Conservation (phyloP, 1,284 basidiomycete genomes). For the Wolfiporia cocos region DNA sequence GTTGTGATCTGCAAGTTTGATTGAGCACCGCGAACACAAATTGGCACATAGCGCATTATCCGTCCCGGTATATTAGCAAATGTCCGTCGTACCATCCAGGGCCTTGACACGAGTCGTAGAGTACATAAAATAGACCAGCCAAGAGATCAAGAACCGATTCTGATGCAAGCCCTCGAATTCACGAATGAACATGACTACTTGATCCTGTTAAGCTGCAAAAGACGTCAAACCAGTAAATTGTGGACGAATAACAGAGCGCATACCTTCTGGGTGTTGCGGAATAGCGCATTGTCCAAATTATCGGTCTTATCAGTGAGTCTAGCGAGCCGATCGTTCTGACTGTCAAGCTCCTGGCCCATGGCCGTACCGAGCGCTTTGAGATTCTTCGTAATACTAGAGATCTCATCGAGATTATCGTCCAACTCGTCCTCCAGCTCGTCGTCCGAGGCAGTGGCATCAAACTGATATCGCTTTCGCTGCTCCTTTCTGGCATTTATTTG, state of each 20-base stretch:
- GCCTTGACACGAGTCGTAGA: no score
- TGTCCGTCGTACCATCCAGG: no score
- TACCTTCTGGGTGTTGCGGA: slow-evolving; percentile 68
- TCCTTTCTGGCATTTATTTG: slow-evolving; percentile 52
- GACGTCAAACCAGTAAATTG: slow-evolving; percentile 7
- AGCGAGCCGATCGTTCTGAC: slow-evolving; percentile 69
- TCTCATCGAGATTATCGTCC: slow-evolving; percentile 90
- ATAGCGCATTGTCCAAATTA: slow-evolving; percentile 55
- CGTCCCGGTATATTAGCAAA: no score
- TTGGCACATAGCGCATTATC: no score
- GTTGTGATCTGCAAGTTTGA: no score
- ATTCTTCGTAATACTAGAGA: slow-evolving; percentile 73
- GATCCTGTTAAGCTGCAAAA: slow-evolving; percentile 59
- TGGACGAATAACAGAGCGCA: slow-evolving; percentile 16
- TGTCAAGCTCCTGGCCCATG: slow-evolving; percentile 79
- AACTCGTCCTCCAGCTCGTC: slow-evolving; percentile 87
- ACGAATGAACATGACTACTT: no score
- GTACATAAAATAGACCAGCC: no score
- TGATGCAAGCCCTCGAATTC: no score
- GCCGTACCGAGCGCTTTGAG: slow-evolving; percentile 83
- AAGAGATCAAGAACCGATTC: no score
- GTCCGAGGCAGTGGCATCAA: slow-evolving; percentile 93
- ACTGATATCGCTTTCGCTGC: slow-evolving; percentile 84
- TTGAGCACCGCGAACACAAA: no score
- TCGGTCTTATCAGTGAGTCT: slow-evolving; percentile 67